Evolutionary conservation across 1,284 basidiomycete species (phyloP), one percentile per base, ranked within the genome.

Genomic region (Hypsizygus ulmarius): DNA sequence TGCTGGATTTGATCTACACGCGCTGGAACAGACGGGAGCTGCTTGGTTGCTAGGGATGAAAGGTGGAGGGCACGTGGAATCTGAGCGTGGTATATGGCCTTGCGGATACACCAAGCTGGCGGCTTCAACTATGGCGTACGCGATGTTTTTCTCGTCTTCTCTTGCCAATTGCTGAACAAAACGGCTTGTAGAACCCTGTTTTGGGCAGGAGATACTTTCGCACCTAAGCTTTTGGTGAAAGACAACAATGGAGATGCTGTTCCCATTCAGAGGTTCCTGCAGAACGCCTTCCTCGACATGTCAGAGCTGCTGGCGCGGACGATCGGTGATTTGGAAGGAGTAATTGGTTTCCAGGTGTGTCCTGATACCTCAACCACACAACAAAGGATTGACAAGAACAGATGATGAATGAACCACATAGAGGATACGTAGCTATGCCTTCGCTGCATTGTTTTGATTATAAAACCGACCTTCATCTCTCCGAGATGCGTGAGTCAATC

Each of bases 331-430:
- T 66, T 95, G 29, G 84, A 90, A 9, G 85, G 83, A 3, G 88
- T 97, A 0, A 61, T 97, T 12, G 96, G 96, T 0, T 95, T 97
- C 51, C 90, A 98, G 78, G 90, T 88, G 53, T 27, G 71, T 49
- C 25, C 25, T 21, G 19, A 3, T 44, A 28, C 25, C 30, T 28
- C 32, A 33, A 33, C 15, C 9, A 18, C 47, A 47, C 6, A 2
- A 43, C 7, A 16, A 29, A 45, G 11, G 39, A 29, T 44, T 21
- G 12, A 18, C 39, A 15, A 40, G 16, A 39, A 6, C 52, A 93
- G 89, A 79, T 92, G 64, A 88, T 97, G 80, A 99, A 99, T 60
- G 96, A 99, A 67, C 96, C 96, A 0, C 95, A 99, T 68, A 78
- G 87, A 60, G 97, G 96, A 18, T 97, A 94, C 62, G 83, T 97